phyloP scores from a whole-genome alignment of 768 basidiomycete genomes.

The Imleria badia region DNA sequence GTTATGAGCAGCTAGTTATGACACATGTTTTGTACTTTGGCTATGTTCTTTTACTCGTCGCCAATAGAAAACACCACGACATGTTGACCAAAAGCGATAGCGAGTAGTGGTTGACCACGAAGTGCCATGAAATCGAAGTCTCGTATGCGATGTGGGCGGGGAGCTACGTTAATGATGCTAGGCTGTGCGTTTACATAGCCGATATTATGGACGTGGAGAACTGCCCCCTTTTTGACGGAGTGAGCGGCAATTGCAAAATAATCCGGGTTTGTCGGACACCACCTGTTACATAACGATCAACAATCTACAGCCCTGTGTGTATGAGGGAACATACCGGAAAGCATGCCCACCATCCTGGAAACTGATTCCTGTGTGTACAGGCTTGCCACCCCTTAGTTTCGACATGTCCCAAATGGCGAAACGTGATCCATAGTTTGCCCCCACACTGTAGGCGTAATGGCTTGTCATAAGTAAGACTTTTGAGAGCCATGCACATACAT shows the following conservation, averaged over 20 bases:
- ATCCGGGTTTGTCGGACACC: constrained; percentile 75
- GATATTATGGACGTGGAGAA: constrained; percentile 68
- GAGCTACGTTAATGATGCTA: constrained; percentile 53
- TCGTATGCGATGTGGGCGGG: constrained; percentile 62
- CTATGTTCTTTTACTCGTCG: constrained; percentile 43
- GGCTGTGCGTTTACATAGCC: constrained; percentile 65
- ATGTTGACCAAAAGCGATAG: constrained; percentile 60
- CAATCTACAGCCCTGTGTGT: neutral
- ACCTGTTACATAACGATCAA: constrained; percentile 43
- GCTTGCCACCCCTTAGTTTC: constrained; percentile 71
- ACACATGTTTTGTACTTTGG: constrained; percentile 22
- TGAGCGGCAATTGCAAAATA: constrained; percentile 76
- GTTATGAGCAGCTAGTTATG: constrained; percentile 16
- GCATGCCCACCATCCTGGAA: constrained; percentile 65
- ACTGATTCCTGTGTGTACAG: constrained; percentile 56
- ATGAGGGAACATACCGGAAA: constrained; percentile 52
- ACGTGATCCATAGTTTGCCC: constrained; percentile 68
- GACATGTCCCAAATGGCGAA: constrained; percentile 79
- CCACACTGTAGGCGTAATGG: constrained; percentile 48
- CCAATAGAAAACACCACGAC: constrained; percentile 65
- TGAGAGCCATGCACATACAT: constrained; percentile 51
- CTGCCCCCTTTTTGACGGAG: constrained; percentile 58
- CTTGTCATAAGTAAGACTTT: neutral
- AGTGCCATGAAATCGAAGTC: constrained; percentile 77
- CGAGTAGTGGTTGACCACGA: constrained; percentile 63